A percentile compares a stretch with the other conserved stretches of the same genome.
phyloP scores from a whole-genome alignment of 2,329 filamentous ascomycete species.

The Exophiala alcalophila region DNA sequence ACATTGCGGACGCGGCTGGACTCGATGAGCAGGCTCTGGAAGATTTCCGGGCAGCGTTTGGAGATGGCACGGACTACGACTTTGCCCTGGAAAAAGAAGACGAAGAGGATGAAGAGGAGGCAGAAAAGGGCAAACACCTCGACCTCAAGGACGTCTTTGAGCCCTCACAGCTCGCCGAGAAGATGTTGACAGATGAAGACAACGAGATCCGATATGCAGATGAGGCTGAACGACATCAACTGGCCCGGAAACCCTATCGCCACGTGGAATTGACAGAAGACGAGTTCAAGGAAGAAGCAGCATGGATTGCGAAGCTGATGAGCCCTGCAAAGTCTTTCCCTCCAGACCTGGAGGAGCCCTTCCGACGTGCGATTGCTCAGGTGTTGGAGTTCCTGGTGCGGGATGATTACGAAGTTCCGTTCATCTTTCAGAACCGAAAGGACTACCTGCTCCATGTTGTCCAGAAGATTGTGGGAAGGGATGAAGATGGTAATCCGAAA shows the following conservation, averaged over 20 bases:
- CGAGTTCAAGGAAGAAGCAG: conserved; percentile 82
- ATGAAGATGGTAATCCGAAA: conserved; percentile 64
- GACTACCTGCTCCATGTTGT: conserved; percentile 93
- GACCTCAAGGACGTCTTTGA: conserved; percentile 98
- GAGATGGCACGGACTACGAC: conserved; percentile 90
- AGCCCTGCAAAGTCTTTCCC: conserved; percentile 80
- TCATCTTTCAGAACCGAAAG: conserved; percentile 96
- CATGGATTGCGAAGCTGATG: conserved; percentile 88
- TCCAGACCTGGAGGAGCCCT: conserved; percentile 71
- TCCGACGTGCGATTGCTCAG: conserved; percentile 83
- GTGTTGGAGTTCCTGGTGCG: conserved; percentile 93
- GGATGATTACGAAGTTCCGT: conserved; percentile 92
- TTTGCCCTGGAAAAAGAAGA: conserved; percentile 91
- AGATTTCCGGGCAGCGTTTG: conserved; percentile 94
- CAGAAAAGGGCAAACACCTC: conserved; percentile 75
- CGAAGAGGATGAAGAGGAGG: conserved; percentile 72
- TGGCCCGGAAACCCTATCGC: conserved; percentile 85
- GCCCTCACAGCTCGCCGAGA: conserved; percentile 88
- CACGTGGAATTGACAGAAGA: conserved; percentile 76
- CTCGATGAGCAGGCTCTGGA: conserved; percentile 90
- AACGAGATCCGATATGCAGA: conserved; percentile 85
- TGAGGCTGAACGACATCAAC: conserved; percentile 89
- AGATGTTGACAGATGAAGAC: conserved; percentile 92
- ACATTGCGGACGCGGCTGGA: conserved; percentile 74
- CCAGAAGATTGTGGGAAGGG: conserved; percentile 62